phyloP scores from a whole-genome alignment of 163 green algal genomes.

The Chlamydomonas reinhardtii region DNA sequence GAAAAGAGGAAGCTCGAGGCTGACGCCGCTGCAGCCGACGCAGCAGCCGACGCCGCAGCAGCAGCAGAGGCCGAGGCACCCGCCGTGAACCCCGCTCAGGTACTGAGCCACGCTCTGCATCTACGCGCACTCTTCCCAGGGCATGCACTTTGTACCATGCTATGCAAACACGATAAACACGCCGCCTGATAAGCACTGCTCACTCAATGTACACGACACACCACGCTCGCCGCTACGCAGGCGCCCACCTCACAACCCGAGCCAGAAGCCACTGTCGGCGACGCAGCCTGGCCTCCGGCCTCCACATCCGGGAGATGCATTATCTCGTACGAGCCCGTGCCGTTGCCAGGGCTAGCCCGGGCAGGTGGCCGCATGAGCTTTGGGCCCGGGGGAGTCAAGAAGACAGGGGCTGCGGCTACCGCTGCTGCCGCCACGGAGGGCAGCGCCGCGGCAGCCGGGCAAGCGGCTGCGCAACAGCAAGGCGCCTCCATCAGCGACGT shows the following conservation, averaged over 20 bases:
- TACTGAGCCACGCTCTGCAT: no score
- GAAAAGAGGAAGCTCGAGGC: constrained; percentile 44
- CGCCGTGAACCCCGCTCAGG: not conserved
- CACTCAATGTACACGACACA: no score
- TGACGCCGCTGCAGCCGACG: not conserved
- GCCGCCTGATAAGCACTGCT: no score
- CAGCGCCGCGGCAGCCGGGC: not conserved
- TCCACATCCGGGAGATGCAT: constrained; percentile 37
- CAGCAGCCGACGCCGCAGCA: not conserved
- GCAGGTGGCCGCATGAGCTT: constrained; percentile 14
- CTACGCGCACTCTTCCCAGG: no score
- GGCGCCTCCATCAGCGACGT: constrained; percentile 5
- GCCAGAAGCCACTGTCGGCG: not conserved
- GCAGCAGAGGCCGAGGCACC: not conserved
- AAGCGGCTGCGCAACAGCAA: not conserved
- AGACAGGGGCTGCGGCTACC: not conserved
- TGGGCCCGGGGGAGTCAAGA: not conserved
- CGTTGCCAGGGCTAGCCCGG: not conserved
- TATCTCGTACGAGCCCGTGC: constrained; percentile 27
- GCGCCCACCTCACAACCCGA: no score
- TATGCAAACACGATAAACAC: no score
- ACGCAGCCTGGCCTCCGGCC: not conserved
- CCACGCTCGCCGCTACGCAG: no score
- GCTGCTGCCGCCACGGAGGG: not conserved
- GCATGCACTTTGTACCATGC: no score